Evolutionary conservation across 805 yeast species (phyloP).

Genomic region (Candida koratica): DNA sequence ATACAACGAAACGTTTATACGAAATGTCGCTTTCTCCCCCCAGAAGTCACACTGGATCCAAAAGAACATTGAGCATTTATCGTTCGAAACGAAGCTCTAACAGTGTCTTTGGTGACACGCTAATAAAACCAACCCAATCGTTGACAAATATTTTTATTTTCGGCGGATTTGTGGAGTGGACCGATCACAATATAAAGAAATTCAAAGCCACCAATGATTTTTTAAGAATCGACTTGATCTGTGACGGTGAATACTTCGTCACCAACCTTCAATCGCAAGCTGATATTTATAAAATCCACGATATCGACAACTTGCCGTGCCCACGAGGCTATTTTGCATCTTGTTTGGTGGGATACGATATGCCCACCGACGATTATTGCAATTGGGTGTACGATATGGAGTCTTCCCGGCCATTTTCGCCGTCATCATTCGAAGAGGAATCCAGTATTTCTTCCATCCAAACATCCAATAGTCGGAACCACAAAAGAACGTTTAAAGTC

Average conservation of each 20-base stretch:
- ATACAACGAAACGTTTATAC: neutral
- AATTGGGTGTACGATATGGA: constrained; percentile 11
- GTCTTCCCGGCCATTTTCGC: constrained; percentile 11
- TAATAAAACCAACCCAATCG: constrained; percentile 16
- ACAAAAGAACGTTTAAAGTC: constrained; percentile 3
- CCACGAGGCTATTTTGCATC: constrained; percentile 40
- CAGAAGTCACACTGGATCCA: constrained; percentile 2
- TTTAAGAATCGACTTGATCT: constrained; percentile 31
- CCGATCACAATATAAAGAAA: constrained; percentile 11
- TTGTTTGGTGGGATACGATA: constrained; percentile 24
- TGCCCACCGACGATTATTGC: constrained; percentile 19
- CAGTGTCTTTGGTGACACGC: constrained; percentile 15
- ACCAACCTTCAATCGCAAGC: constrained; percentile 16
- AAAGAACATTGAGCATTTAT: neutral
- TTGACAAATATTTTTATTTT: constrained; percentile 31
- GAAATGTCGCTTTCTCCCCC: neutral
- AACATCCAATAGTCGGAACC: constrained; percentile 12
- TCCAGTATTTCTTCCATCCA: constrained; percentile 12
- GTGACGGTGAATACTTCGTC: constrained; percentile 13
- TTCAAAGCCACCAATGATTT: constrained; percentile 34
- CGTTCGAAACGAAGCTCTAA: constrained; percentile 2
- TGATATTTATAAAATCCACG: constrained; percentile 14
- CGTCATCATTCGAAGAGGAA: constrained; percentile 13
- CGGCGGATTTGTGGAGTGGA: constrained; percentile 32
- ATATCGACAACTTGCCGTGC: constrained; percentile 23